Evolutionary conservation across 257 asterid genomes (phyloP).

Genomic region (Eustoma russellianum): DNA sequence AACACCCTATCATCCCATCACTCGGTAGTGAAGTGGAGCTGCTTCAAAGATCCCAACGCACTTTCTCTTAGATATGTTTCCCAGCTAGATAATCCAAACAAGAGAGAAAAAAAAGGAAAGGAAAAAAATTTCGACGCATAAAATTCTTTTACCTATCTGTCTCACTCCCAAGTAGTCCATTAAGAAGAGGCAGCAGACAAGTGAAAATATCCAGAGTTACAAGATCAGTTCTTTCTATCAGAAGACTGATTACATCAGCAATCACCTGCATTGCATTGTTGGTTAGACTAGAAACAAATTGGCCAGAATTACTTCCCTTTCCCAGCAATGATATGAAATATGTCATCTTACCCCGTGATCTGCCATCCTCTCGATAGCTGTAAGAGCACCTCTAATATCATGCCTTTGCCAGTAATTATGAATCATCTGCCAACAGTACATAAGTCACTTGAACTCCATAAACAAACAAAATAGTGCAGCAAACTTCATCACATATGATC

Average conservation of each 20-base stretch:
- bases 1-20: too few species aligned
- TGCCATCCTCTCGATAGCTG: constrained; percentile 64
- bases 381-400: constrained; percentile 78
- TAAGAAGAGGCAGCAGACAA: constrained; percentile 71
- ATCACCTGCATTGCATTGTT: constrained; percentile 49
- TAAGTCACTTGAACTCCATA: background rate
- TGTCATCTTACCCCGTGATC: constrained; percentile 60
- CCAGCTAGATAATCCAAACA: constrained; percentile 1
- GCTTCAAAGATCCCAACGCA: too few species aligned
- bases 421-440: constrained; percentile 50
- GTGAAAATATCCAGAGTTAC: constrained; percentile 81
- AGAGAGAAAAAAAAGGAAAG: background rate
- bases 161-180: constrained; percentile 67
- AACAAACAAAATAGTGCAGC: background rate
- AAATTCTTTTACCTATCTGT: constrained; percentile 55
- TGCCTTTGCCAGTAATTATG: constrained; percentile 70
- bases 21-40: too few species aligned
- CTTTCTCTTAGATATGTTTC: too few species aligned
- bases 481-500: too few species aligned
- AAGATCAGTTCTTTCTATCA: constrained; percentile 62
- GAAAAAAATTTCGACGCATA: background rate
- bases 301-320: background rate
- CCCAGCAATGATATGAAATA: background rate
- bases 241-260: constrained; percentile 73
- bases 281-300: background rate